Base-by-base conservation (phyloP, 495 filamentous ascomycete species). In the Hypoxylon lienhwacheense region DNA sequence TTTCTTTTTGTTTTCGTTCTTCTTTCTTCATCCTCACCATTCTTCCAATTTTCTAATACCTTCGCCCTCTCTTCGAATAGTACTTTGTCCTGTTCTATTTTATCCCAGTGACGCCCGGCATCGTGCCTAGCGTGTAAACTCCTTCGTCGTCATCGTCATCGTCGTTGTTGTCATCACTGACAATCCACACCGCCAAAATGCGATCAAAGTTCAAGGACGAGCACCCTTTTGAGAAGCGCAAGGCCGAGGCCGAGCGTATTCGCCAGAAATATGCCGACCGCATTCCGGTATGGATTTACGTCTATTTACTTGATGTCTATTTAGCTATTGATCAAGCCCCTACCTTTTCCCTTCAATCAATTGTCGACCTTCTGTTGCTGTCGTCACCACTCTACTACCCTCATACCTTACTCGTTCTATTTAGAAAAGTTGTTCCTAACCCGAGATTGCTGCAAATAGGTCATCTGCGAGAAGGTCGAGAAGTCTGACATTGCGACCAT, bases 161-260 rank as follows among this genome's bases (percentile, higher is more conserved):
- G n/a, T n/a, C n/a, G n/a, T n/a, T n/a, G n/a, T n/a, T n/a, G n/a
- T 50, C 26, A 45, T 32, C 37, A 26, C 37, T 58, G 35, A 46
- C 65, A 31, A 61, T 35, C 70, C 4, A 22, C 3, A 36, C 20
- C 63, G 42, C 68, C 78, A 91, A 71, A 55, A 95, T 96, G 91
- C 85, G 90, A 66, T 90, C 87, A 73, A 97, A 97, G 82, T 97
- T 97, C 77, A 98, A 97, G 88, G 93, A 98, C 85, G 93, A 97
- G 85, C 93, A 97, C 77, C 89, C 91, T 69, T 97, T 97, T 73
- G 91, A 96, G 89, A 97, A 98, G 87, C 85, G 87, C 74, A 96
- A 96, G 88, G 93, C 93, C 50, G 93, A 98, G 74, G 93, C 93
- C 68, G 95, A 97, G 79, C 91, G 93, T 65, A 97, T 96, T 66